phyloP scores from a whole-genome alignment of 495 filamentous ascomycete species.

The Echria macrotheca region DNA sequence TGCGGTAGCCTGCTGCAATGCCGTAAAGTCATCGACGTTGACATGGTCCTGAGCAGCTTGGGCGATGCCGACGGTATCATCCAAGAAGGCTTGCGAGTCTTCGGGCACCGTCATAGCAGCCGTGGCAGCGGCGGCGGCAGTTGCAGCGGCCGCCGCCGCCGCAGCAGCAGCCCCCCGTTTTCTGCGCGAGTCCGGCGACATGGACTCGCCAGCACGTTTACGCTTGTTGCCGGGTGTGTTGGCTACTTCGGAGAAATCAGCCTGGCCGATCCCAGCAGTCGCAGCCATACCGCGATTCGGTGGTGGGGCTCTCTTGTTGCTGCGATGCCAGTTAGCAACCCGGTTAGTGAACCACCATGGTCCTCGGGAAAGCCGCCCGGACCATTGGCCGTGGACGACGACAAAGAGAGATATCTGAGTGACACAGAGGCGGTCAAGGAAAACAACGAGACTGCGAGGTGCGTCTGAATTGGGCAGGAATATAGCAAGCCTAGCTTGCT shows the following conservation, averaged over 20 bases:
- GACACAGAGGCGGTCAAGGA: background rate
- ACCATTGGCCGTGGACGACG: no score
- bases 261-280: conserved; percentile 37
- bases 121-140: no score
- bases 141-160: no score
- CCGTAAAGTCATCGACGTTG: conserved; percentile 43
- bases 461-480: background rate
- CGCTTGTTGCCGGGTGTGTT: conserved; percentile 39
- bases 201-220: conserved; percentile 39
- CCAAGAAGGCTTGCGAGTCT: conserved; percentile 37
- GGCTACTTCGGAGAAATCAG: conserved; percentile 25
- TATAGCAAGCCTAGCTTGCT: no score
- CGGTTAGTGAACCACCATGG: background rate
- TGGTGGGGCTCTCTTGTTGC: conserved; percentile 14
- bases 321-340: conserved; percentile 10
- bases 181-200: conserved; percentile 40
- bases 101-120: conserved; percentile 31
- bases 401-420: background rate
- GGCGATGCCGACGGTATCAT: conserved; percentile 42
- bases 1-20: conserved; percentile 42
- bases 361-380: no score
- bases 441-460: background rate
- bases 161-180: conserved; percentile 41
- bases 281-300: conserved; percentile 36
- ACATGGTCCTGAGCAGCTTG: conserved; percentile 40